phyloP scores from a whole-genome alignment of 169 alveolate genomes.

The Cryptosporidium canis region DNA sequence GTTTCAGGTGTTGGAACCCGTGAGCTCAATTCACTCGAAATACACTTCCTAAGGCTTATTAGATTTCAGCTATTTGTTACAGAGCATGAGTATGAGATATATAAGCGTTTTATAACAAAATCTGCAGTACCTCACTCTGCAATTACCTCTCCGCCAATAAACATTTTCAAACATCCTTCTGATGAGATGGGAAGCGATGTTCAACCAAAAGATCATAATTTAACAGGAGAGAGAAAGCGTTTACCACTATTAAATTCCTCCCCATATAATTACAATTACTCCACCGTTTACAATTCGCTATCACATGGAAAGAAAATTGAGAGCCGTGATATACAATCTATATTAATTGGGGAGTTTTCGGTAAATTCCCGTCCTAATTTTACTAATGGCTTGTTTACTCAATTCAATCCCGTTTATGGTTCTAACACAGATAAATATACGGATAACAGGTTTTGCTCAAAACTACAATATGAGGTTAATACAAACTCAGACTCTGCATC shows the following conservation, averaged over 20 bases:
- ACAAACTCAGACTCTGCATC: background rate
- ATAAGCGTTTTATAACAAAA: constrained; percentile 73
- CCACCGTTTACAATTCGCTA: background rate
- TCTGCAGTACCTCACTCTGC: background rate
- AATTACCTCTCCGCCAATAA: constrained; percentile 13
- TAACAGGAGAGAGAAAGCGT: background rate
- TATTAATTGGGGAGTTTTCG: background rate
- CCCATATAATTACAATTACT: background rate
- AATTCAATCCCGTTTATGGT: background rate
- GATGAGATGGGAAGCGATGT: background rate
- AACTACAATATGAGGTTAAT: background rate
- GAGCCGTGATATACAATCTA: background rate
- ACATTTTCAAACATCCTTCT: background rate
- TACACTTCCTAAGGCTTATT: constrained; percentile 84
- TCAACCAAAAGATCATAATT: background rate
- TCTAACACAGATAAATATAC: background rate
- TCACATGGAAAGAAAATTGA: background rate
- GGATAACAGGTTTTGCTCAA: background rate
- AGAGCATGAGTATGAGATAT: constrained; percentile 86
- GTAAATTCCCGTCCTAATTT: background rate
- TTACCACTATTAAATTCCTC: background rate
- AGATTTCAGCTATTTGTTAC: constrained; percentile 87
- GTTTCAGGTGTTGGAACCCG: constrained; percentile 92
- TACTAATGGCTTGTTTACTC: background rate
- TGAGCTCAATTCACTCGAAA: constrained; percentile 90